These are phyloP conservation scores for Bruguiera gymnorhiza DNA, from an alignment of 345 rosid genomes.

Conservation along the genomic window DNA sequence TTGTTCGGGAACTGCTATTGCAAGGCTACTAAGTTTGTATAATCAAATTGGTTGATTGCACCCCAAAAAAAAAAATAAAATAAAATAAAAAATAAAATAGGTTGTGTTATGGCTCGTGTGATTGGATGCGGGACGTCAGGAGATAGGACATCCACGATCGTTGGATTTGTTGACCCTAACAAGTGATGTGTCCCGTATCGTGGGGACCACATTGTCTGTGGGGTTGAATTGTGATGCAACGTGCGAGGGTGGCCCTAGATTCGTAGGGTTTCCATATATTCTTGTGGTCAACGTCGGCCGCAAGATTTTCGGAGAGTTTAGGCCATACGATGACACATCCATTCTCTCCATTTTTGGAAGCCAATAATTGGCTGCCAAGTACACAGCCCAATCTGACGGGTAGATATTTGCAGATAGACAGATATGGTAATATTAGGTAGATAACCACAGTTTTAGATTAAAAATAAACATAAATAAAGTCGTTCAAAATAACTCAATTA, in stretches of 20 bases:
- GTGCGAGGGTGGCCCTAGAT: neutral
- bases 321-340: conserved; percentile 1
- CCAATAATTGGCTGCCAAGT: conserved; percentile 8
- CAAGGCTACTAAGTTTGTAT: neutral
- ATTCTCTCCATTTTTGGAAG: neutral
- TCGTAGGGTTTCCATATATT: neutral
- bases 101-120: neutral
- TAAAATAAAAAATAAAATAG: no score
- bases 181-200: neutral
- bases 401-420: neutral
- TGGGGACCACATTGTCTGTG: neutral
- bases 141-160: conserved; percentile 17
- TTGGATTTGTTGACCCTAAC: conserved; percentile 14
- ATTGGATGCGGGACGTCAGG: neutral
- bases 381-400: no score
- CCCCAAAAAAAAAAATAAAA: no score
- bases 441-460: neutral
- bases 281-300: conserved; percentile 20
- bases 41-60: neutral
- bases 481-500: no score
- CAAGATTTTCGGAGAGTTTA: neutral
- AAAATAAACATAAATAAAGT: no score
- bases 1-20: no score
- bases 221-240: no score
- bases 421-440: no score